phyloP scores from a whole-genome alignment of 805 yeast species.

The Monosporozyma aquatica region DNA sequence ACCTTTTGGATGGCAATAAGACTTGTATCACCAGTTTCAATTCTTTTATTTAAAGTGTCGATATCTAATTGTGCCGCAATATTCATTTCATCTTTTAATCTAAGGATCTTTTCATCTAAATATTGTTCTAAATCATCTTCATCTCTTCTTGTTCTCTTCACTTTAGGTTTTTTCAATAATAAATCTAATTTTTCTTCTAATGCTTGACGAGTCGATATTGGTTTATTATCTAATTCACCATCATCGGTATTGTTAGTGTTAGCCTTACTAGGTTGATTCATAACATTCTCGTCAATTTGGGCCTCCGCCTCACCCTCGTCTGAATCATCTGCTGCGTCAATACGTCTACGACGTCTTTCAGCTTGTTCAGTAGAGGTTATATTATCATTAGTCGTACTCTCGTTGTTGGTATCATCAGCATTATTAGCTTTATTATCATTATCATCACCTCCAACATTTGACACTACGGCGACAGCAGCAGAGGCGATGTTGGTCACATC shows the following conservation, averaged over 20 bases:
- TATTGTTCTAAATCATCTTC: constrained; percentile 92
- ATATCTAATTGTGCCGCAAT: constrained; percentile 72
- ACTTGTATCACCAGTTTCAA: constrained; percentile 30
- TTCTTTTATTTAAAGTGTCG: constrained; percentile 39
- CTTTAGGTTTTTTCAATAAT: constrained; percentile 57
- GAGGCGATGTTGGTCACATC: background rate
- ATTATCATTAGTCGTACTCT: too few species aligned
- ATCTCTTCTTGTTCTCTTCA: constrained; percentile 58
- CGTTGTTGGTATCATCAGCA: too few species aligned
- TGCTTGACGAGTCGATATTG: constrained; percentile 51
- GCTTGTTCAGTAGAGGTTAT: background rate
- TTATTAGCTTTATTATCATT: too few species aligned
- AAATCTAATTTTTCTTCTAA: constrained; percentile 76
- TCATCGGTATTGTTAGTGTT: constrained; percentile 9
- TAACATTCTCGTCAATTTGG: background rate
- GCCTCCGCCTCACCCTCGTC: constrained; percentile 6
- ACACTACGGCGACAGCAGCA: background rate
- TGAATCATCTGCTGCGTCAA: constrained; percentile 18
- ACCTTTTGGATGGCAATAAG: constrained; percentile 53
- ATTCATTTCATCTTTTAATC: constrained; percentile 81
- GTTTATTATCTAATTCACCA: constrained; percentile 11
- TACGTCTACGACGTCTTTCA: constrained; percentile 25
- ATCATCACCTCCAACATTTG: too few species aligned
- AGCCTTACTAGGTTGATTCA: constrained; percentile 1
- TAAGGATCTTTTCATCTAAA: constrained; percentile 84